A percentile compares a stretch with the other conserved stretches of the same genome.
Evolutionary conservation across 208 protist species (phyloP).

Genomic region (Spongospora subterranea): DNA sequence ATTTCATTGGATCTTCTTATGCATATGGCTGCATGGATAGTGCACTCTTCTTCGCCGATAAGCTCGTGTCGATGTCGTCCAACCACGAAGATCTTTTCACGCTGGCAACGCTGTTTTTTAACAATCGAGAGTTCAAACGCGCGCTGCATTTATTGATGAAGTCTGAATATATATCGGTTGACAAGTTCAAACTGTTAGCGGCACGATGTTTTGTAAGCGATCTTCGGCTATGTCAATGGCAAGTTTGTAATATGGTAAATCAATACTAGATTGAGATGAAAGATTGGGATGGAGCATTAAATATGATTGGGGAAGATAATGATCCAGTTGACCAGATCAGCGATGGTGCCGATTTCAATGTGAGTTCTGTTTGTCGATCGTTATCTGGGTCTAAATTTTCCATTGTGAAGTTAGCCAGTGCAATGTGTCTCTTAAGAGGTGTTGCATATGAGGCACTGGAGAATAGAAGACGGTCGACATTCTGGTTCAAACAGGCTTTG

Average conservation of each 20-base stretch:
- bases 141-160: neutral
- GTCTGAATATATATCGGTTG: neutral
- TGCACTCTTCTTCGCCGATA: constrained; percentile 64
- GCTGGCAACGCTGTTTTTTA: constrained; percentile 7
- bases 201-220: neutral
- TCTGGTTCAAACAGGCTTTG: constrained; percentile 60
- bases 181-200: neutral
- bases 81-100: neutral
- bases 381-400: neutral
- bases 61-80: constrained; percentile 53
- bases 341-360: neutral
- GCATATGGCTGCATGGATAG: constrained; percentile 10
- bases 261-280: neutral
- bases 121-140: neutral
- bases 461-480: constrained; percentile 54
- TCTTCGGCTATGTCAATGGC: neutral
- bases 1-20: neutral
- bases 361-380: neutral
- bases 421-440: constrained; percentile 57
- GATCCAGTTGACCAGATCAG: neutral
- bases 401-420: neutral
- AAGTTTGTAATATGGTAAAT: neutral
- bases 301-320: constrained; percentile 42
- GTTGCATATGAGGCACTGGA: constrained; percentile 63
- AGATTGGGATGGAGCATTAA: constrained; percentile 29